Conservation (phyloP, 768 basidiomycete genomes). For the Leccinum subgranulosum region DNA sequence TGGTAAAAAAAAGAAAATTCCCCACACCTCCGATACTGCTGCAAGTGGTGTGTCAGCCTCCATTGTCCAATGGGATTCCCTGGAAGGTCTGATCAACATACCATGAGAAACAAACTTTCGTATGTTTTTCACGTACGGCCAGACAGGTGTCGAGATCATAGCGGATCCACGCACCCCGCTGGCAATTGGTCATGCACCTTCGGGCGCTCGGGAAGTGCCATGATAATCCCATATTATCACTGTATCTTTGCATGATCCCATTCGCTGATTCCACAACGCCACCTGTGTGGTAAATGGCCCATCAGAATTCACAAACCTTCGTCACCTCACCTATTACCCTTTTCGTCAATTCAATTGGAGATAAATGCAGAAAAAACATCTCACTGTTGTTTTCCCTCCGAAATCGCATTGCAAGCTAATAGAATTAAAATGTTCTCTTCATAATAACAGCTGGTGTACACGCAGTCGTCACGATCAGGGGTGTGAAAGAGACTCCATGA, state of each 20-base stretch:
- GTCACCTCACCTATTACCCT: slow-evolving; percentile 47
- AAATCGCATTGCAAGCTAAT: slow-evolving; percentile 51
- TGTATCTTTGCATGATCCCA: slow-evolving; percentile 29
- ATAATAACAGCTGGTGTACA: slow-evolving; percentile 55
- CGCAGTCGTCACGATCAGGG: slow-evolving; percentile 19
- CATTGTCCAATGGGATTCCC: slow-evolving; percentile 31
- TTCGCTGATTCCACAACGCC: slow-evolving; percentile 62
- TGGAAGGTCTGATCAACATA: slow-evolving; percentile 43
- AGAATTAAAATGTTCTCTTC: slow-evolving; percentile 34
- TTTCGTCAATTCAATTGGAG: slow-evolving; percentile 50
- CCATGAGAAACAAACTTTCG: slow-evolving; percentile 3
- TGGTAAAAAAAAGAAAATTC: neutral
- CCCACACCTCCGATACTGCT: slow-evolving; percentile 44
- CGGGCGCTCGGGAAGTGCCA: slow-evolving; percentile 43
- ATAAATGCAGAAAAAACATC: slow-evolving; percentile 58
- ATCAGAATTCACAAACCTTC: neutral
- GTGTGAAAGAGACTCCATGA: slow-evolving; percentile 20
- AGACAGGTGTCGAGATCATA: slow-evolving; percentile 68
- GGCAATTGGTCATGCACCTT: neutral
- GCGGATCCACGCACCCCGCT: slow-evolving; percentile 51
- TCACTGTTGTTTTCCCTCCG: slow-evolving; percentile 38
- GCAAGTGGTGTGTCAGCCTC: slow-evolving; percentile 23
- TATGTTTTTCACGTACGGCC: slow-evolving; percentile 33
- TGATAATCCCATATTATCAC: slow-evolving; percentile 76
- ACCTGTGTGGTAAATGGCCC: slow-evolving; percentile 40